These are phyloP conservation scores for Dryadomyces quercivorus DNA, from an alignment of 2,329 filamentous ascomycete genomes.

Conservation along the genomic window DNA sequence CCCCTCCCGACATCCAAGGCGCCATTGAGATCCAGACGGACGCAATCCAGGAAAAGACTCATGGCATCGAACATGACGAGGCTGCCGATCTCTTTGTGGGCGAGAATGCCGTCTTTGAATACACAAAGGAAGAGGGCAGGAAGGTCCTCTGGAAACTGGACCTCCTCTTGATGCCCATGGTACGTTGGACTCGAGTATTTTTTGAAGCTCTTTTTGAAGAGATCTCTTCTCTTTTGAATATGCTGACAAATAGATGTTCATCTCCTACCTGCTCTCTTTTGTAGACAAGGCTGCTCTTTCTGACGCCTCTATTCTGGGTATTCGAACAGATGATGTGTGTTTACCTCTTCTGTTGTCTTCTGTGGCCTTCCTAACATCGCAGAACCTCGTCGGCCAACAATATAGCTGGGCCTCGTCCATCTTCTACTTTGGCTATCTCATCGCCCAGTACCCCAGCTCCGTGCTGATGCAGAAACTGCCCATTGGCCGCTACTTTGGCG, in stretches of 20 bases:
- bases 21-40: not conserved
- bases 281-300: slow-evolving; percentile 8
- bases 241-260: slow-evolving; percentile 1
- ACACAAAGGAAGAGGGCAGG: slow-evolving; percentile 4
- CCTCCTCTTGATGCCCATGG: slow-evolving; percentile 3
- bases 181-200: too few species aligned
- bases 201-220: too few species aligned
- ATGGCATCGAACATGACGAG: slow-evolving; percentile 5
- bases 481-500: slow-evolving; percentile 10
- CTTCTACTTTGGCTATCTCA: slow-evolving; percentile 31
- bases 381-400: slow-evolving; percentile 23
- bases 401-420: slow-evolving; percentile 34
- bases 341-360: not conserved
- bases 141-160: slow-evolving; percentile 4
- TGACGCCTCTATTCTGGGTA: slow-evolving; percentile 8
- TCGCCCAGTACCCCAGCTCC: slow-evolving; percentile 22
- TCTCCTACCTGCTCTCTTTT: slow-evolving; percentile 6
- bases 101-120: slow-evolving; percentile 2
- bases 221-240: not conserved
- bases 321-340: slow-evolving; percentile 6
- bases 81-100: slow-evolving; percentile 6
- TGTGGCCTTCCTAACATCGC: not conserved
- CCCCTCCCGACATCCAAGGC: not conserved
- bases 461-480: slow-evolving; percentile 9
- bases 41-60: slow-evolving; percentile 3